Base-by-base conservation (phyloP, 2,329 filamentous ascomycete species). In the Aspergillus melleus region DNA sequence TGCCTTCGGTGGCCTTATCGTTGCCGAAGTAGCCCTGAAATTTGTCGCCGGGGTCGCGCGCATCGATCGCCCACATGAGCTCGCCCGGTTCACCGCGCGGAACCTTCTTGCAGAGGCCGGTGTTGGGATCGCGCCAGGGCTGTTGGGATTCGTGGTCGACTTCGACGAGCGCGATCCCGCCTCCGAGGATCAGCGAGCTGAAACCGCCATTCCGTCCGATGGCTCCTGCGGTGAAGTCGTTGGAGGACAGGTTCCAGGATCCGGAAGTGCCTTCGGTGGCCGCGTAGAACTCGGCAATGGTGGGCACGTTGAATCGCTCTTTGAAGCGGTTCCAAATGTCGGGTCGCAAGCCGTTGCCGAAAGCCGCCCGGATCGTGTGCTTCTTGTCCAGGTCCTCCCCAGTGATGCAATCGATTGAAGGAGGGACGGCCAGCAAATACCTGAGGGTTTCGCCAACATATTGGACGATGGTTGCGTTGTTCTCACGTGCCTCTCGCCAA, bases 391-490 rank as follows among this genome's bases (percentile, higher is more conserved):
- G 80, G 61, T 84, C 82, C 69, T 88, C 85, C 20, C 88, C 88
- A 0, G 88, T 91, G 6, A 72, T 72, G 0, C 87, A 81, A 65
- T 92, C 87, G 26, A 81, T 74, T 57, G 88, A 82, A 2, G 89
- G 78, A 3, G 83, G 84, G 0, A 87, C 86, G 0, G 89, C 83
- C 11, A 96, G 82, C 4, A 96, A 83, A 73, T 96, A 96, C 6
- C 92, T 88, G 64, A 91, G 89, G 0, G 91, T 94, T 75, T 96
- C 92, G 55, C 92, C 92, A 14, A 96, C 92, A 71, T 96, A 96
- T 72, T 96, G 91, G 62, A 96, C 88, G 4, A 88, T 82, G 1
- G 90, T 95, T 20, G 91, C 89, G 9, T 88, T 79, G 52, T 84
- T 85, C 49, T 84, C 83, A n/a, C 89, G 84, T 16, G 89, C 88